These are phyloP conservation scores for Cladobotryum protrusum DNA, from an alignment of 2,329 filamentous ascomycete species.

Conservation along the genomic window DNA sequence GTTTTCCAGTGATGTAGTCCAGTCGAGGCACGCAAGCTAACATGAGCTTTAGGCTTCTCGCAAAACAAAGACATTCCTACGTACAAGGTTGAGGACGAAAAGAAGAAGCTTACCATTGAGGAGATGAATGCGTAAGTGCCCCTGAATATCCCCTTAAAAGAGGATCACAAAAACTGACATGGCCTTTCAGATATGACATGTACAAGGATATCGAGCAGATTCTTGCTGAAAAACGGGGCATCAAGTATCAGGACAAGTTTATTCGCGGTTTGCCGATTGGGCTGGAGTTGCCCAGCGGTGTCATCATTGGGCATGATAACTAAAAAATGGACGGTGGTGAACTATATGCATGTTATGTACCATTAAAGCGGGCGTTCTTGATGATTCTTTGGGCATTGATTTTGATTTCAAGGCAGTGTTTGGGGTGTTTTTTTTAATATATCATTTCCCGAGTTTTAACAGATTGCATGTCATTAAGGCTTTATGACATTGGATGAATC, in stretches of 20 bases:
- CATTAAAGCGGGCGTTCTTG: too few relatives aligned
- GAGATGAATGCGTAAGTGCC: conserved; percentile 58
- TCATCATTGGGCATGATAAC: conserved; percentile 25
- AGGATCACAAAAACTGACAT: neutral
- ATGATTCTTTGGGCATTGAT: too few relatives aligned
- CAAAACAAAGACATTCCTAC: conserved; percentile 49
- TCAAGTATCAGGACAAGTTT: conserved; percentile 32
- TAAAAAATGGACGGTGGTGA: neutral
- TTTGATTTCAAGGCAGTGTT: too few relatives aligned
- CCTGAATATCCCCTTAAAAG: accelerated
- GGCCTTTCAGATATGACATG: conserved; percentile 47
- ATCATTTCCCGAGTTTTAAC: too few relatives aligned
- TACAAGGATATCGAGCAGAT: conserved; percentile 48
- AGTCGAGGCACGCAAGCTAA: neutral
- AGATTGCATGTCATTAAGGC: too few relatives aligned
- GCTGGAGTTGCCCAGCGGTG: conserved; percentile 43
- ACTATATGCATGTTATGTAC: too few relatives aligned
- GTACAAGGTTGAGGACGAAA: conserved; percentile 58
- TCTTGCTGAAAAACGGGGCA: conserved; percentile 29
- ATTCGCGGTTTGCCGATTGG: conserved; percentile 41
- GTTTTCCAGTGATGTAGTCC: neutral
- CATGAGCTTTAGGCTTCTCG: conserved; percentile 48
- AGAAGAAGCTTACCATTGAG: conserved; percentile 58
- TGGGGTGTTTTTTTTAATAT: too few relatives aligned
- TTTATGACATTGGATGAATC: too few relatives aligned